Percentiles rank a stretch among this genome's conserved stretches.
phyloP scores from a whole-genome alignment of 352 stramenopile species.

The Thraustotheca clavata region DNA sequence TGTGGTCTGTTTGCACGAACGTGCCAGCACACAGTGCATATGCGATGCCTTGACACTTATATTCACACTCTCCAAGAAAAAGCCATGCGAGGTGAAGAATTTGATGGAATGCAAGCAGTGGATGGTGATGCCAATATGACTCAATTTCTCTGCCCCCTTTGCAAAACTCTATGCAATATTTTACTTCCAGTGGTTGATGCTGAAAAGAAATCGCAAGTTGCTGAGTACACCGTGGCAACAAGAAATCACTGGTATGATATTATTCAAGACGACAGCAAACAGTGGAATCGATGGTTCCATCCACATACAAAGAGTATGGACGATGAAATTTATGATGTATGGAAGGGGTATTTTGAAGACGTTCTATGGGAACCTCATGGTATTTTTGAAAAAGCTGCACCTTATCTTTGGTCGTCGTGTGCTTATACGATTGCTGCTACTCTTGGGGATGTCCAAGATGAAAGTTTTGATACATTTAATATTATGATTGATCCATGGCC shows the following conservation, averaged over 20 bases:
- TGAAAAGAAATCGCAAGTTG: not conserved
- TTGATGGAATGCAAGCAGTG: constrained; percentile 82
- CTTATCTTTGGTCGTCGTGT: constrained; percentile 78
- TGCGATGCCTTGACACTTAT: constrained; percentile 79
- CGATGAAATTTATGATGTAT: constrained; percentile 44
- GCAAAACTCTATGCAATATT: constrained; percentile 89
- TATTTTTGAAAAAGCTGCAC: constrained; percentile 75
- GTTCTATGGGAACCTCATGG: constrained; percentile 81
- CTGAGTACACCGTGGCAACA: not conserved
- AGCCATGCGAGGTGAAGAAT: constrained; percentile 79
- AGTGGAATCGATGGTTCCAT: constrained; percentile 6
- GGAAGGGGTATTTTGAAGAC: constrained; percentile 83
- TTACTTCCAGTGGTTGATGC: constrained; percentile 56
- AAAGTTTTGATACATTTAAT: constrained; percentile 39
- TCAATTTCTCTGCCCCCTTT: constrained; percentile 89
- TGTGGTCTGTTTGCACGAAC: constrained; percentile 78
- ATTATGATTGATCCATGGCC: constrained; percentile 48
- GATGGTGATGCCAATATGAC: constrained; percentile 83
- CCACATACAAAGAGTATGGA: constrained; percentile 31
- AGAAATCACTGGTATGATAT: constrained; percentile 55
- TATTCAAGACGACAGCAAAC: constrained; percentile 31
- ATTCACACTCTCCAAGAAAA: constrained; percentile 82
- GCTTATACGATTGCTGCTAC: constrained; percentile 76
- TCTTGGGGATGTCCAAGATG: constrained; percentile 54
- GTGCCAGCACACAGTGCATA: constrained; percentile 81